A percentile compares a stretch with the other conserved stretches of the same genome.
These are phyloP conservation scores for Parastagonospora nodorum DNA, from an alignment of 2,329 filamentous ascomycete genomes.

Conservation along the genomic window DNA sequence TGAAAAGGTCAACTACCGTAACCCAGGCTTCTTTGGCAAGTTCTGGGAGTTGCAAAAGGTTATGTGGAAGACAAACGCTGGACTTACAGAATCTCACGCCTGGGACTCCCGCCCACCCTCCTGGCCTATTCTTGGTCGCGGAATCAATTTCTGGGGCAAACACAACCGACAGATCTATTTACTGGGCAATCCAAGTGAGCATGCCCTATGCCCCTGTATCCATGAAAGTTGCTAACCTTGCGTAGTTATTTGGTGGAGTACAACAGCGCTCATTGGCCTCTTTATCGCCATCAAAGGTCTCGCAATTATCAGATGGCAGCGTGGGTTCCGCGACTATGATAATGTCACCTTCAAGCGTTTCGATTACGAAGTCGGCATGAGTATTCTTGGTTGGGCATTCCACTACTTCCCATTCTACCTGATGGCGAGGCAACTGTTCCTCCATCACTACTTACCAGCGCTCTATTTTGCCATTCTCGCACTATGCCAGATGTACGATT, in stretches of 20 bases:
- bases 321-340: conserved; percentile 84
- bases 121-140: conserved; percentile 89
- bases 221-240: too few relatives aligned
- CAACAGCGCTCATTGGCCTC: conserved; percentile 74
- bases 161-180: conserved; percentile 95
- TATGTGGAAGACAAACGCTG: conserved; percentile 99
- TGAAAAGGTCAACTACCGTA: conserved; percentile 94
- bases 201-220: too few relatives aligned
- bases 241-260: conserved; percentile 84
- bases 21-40: conserved; percentile 95
- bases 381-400: conserved; percentile 90
- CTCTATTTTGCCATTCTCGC: conserved; percentile 93
- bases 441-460: conserved; percentile 98
- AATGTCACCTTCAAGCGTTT: conserved; percentile 89
- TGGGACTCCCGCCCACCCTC: conserved; percentile 96
- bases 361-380: conserved; percentile 93
- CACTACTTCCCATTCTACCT: conserved; percentile 99
- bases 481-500: conserved; percentile 89
- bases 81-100: conserved; percentile 91
- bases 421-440: conserved; percentile 96
- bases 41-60: conserved; percentile 97
- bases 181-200: conserved; percentile 76
- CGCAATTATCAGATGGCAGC: conserved; percentile 90
- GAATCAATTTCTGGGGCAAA: conserved; percentile 99
- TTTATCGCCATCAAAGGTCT: conserved; percentile 87